phyloP scores from a whole-genome alignment of 2,329 filamentous ascomycete genomes.

The Podosphaera xanthii region DNA sequence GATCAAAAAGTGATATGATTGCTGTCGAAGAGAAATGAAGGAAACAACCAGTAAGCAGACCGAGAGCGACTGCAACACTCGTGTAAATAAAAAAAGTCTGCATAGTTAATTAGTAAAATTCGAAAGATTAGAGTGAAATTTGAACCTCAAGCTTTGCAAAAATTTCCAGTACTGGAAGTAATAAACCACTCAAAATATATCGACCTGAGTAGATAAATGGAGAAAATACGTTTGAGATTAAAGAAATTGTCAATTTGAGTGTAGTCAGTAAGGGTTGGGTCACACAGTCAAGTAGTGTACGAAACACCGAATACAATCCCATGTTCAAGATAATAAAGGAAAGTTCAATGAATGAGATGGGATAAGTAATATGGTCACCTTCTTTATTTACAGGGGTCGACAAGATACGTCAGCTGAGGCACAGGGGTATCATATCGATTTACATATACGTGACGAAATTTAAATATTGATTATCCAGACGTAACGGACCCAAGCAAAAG shows the following conservation, averaged over 20 bases:
- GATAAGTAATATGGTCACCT: no score
- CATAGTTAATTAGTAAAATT: conserved; percentile 4
- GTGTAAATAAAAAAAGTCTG: conserved; percentile 28
- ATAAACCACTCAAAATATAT: conserved; percentile 6
- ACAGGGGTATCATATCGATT: background rate
- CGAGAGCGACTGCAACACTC: conserved; percentile 42
- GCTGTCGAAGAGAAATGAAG: conserved; percentile 33
- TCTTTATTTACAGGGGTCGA: background rate
- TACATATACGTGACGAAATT: no score
- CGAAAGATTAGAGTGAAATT: background rate
- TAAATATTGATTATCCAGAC: no score
- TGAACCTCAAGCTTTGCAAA: conserved; percentile 15
- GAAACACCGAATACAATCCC: background rate
- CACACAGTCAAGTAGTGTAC: conserved; percentile 1
- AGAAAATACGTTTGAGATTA: conserved; percentile 7
- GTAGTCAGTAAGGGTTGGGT: conserved; percentile 9
- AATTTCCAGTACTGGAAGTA: conserved; percentile 10
- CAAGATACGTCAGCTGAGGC: background rate
- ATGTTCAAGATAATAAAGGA: background rate
- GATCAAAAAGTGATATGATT: conserved; percentile 27
- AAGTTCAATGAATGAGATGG: background rate
- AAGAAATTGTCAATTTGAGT: conserved; percentile 9
- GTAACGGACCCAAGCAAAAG: background rate
- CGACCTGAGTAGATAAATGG: conserved; percentile 12
- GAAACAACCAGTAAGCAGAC: conserved; percentile 36